These are phyloP conservation scores for Paraleonurus japonicus DNA, from an alignment of 257 asterid species.

Conservation along the genomic window DNA sequence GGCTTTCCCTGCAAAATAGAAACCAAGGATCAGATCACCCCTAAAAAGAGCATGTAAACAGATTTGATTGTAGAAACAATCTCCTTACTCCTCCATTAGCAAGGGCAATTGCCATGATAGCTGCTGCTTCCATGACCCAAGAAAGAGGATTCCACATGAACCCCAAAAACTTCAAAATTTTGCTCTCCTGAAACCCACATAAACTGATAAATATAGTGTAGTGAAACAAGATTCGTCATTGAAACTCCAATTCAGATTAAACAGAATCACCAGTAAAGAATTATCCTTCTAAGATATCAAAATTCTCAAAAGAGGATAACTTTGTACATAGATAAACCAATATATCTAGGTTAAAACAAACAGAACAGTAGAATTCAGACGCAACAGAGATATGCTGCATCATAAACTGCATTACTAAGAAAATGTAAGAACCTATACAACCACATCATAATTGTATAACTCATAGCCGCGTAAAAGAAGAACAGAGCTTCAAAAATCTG, in stretches of 20 bases:
- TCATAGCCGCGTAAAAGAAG: constrained; percentile 4
- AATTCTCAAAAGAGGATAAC: not conserved
- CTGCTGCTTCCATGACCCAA: constrained; percentile 99
- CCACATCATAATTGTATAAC: constrained; percentile 11
- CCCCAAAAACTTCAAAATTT: constrained; percentile 81
- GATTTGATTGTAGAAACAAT: constrained; percentile 1
- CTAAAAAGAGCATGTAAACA: not conserved
- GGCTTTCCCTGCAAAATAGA: constrained; percentile 75
- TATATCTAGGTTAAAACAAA: not conserved
- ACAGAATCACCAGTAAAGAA: constrained; percentile 3
- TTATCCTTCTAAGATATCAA: not conserved
- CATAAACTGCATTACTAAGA: not conserved
- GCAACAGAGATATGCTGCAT: constrained; percentile 9
- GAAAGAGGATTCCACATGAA: constrained; percentile 99
- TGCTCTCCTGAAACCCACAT: constrained; percentile 71
- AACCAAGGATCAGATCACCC: constrained; percentile 2
- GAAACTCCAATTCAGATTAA: not conserved
- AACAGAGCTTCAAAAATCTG: not conserved
- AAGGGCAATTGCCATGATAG: constrained; percentile 97
- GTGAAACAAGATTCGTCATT: not conserved
- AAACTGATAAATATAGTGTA: constrained; percentile 1
- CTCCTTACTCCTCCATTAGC: constrained; percentile 95
- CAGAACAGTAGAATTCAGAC: constrained; percentile 11
- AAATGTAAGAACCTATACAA: not conserved
- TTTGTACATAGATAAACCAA: not conserved